These are phyloP conservation scores for Narthecium ossifragum DNA, from an alignment of 106 monocot species.

Conservation along the genomic window DNA sequence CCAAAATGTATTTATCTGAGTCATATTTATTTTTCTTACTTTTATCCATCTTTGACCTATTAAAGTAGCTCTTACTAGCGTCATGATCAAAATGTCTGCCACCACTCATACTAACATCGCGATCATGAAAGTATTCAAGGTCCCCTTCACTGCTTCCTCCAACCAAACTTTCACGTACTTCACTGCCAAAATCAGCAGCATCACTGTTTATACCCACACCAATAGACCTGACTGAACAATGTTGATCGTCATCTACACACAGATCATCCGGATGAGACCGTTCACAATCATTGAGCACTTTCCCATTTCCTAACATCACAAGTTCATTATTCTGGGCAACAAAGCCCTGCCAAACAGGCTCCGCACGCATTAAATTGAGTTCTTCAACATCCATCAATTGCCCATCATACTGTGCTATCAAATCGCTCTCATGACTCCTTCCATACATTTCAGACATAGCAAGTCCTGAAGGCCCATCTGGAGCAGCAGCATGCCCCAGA, in stretches of 20 bases:
- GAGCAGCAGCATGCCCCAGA: conserved; percentile 29
- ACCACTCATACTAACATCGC: conserved; percentile 37
- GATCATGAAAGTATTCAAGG: conserved; percentile 61
- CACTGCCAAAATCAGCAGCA: conserved; percentile 88
- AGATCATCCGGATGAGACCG: conserved; percentile 42
- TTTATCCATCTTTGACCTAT: conserved; percentile 32
- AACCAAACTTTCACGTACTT: conserved; percentile 77
- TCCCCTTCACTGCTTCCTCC: conserved; percentile 91
- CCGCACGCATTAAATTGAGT: conserved; percentile 71
- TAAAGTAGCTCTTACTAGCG: conserved; percentile 16
- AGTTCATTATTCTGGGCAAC: conserved; percentile 69
- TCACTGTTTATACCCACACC: conserved; percentile 96
- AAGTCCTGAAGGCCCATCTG: conserved; percentile 33
- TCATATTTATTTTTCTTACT: conserved; percentile 31
- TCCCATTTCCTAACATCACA: conserved; percentile 55
- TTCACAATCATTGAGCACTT: conserved; percentile 34
- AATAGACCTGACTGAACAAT: conserved; percentile 90
- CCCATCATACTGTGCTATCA: conserved; percentile 80
- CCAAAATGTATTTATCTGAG: conserved; percentile 29
- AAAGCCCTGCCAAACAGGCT: conserved; percentile 94
- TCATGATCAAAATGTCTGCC: conserved; percentile 32
- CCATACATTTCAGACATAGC: conserved; percentile 31
- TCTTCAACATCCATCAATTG: conserved; percentile 85
- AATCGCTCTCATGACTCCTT: conserved; percentile 37
- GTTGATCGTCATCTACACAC: conserved; percentile 72